phyloP scores from a whole-genome alignment of 129 eudicot species.

The Ambrosia artemisiifolia region DNA sequence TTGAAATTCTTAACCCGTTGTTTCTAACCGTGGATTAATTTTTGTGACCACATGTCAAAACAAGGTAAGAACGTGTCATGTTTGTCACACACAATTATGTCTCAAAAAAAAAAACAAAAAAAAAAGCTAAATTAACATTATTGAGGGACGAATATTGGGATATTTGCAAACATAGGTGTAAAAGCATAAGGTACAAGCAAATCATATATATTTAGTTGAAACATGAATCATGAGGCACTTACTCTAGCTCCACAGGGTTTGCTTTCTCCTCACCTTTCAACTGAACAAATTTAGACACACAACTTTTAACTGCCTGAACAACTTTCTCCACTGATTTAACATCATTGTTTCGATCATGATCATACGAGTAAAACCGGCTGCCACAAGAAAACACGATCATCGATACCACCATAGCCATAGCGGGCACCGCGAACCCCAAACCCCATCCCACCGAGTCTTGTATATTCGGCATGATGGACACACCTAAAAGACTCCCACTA shows the following conservation, averaged over 20 bases:
- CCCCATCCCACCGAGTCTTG: slow-evolving; percentile 95
- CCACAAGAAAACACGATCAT: slow-evolving; percentile 61
- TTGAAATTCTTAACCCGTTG: no score
- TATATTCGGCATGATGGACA: slow-evolving; percentile 73
- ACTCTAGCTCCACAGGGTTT: slow-evolving; percentile 62
- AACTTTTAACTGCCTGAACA: slow-evolving; percentile 38
- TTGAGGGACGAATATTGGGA: no score
- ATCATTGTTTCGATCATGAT: slow-evolving; percentile 27
- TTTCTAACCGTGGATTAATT: no score
- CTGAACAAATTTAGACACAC: slow-evolving; percentile 31
- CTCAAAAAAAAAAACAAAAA: no score
- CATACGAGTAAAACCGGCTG: slow-evolving; percentile 44
- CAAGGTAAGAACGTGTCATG: no score
- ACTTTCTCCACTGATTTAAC: slow-evolving; percentile 27
- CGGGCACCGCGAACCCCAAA: slow-evolving; percentile 91
- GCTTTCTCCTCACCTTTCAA: slow-evolving; percentile 18
- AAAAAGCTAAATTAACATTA: no score
- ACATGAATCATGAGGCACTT: slow-evolving; percentile 35
- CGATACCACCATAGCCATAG: slow-evolving; percentile 60
- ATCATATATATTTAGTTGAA: background rate
- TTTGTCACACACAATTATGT: no score
- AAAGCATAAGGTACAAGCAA: background rate
- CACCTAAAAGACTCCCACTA: slow-evolving; percentile 83
- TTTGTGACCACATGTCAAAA: no score
- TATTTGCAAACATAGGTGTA: no score